Percentiles rank a stretch among this genome's conserved stretches.
Conservation (phyloP, 2,329 filamentous ascomycete genomes). For the Fusarium robinianum region DNA sequence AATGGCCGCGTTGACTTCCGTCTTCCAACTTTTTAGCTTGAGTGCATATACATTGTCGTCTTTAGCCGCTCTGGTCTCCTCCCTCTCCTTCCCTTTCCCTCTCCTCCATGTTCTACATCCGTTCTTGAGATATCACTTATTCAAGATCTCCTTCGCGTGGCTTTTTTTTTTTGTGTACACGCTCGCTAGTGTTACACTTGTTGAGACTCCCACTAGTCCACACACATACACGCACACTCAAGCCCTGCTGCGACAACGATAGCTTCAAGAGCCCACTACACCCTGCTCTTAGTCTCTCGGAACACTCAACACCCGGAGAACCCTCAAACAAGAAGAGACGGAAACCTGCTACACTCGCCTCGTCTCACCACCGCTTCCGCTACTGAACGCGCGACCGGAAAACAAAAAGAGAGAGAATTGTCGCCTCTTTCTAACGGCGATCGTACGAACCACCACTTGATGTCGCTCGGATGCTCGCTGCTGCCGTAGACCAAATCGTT, state of each 20-base stretch:
- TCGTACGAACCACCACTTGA: conserved; percentile 36
- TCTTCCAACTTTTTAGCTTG: conserved; percentile 7
- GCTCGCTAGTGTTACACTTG: too few relatives aligned
- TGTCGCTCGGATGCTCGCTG: conserved; percentile 57
- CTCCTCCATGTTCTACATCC: conserved; percentile 12
- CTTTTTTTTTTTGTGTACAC: too few relatives aligned
- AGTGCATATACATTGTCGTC: conserved; percentile 11
- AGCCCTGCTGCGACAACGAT: conserved; percentile 26
- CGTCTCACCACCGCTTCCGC: neutral
- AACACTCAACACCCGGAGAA: conserved; percentile 19
- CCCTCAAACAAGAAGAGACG: conserved; percentile 32
- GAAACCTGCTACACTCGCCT: conserved; percentile 13
- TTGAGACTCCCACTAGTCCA: neutral
- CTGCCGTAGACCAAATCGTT: conserved; percentile 27
- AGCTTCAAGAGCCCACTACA: conserved; percentile 3
- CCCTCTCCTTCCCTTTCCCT: conserved; percentile 21
- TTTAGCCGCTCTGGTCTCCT: conserved; percentile 26
- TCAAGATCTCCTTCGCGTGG: too few relatives aligned
- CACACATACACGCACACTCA: conserved; percentile 8
- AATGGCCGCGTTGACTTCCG: conserved; percentile 28
- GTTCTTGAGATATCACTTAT: conserved; percentile 27
- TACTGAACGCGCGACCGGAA: too few relatives aligned
- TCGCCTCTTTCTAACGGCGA: too few relatives aligned
- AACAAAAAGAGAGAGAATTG: conserved; percentile 8
- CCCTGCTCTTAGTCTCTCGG: conserved; percentile 9